Percentiles rank a stretch among this genome's conserved stretches.
phyloP scores from a whole-genome alignment of 805 yeast species.

The Wickerhamiella dianesei region DNA sequence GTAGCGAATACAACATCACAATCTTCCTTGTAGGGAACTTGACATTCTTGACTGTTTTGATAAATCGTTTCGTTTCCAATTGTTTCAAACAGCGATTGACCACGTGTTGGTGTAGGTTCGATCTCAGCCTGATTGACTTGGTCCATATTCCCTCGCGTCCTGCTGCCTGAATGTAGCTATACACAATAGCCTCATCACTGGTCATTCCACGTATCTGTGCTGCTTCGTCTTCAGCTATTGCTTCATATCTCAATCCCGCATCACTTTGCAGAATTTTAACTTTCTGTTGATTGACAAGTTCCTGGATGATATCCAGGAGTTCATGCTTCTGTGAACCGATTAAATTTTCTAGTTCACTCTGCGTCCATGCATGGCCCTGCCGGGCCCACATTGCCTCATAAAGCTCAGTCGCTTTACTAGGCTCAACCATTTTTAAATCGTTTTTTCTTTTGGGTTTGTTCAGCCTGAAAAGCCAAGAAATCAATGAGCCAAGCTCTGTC shows the following conservation, averaged over 20 bases:
- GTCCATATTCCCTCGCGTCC: constrained; percentile 97
- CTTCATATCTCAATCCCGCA: constrained; percentile 53
- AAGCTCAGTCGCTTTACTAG: no score
- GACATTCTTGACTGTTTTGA: constrained; percentile 82
- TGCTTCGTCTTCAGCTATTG: constrained; percentile 62
- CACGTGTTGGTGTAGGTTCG: constrained; percentile 85
- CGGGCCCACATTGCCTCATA: constrained; percentile 50
- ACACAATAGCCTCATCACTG: constrained; percentile 80
- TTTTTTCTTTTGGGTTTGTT: no score
- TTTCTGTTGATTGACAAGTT: constrained; percentile 39
- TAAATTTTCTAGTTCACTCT: constrained; percentile 49
- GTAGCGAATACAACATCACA: constrained; percentile 85
- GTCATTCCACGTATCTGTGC: constrained; percentile 60
- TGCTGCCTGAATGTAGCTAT: constrained; percentile 80
- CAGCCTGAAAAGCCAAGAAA: no score
- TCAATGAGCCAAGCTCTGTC: no score
- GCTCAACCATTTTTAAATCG: no score
- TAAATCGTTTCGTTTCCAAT: constrained; percentile 65
- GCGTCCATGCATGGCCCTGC: constrained; percentile 42
- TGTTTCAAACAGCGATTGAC: constrained; percentile 70
- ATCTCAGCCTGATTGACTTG: constrained; percentile 73
- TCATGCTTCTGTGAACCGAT: constrained; percentile 31
- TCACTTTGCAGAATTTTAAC: constrained; percentile 59
- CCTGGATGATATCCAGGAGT: constrained; percentile 34
- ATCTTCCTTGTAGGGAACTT: constrained; percentile 87